Evolutionary conservation across 2,329 filamentous ascomycete genomes (phyloP).

Genomic region (Rhinocladiella similis): DNA sequence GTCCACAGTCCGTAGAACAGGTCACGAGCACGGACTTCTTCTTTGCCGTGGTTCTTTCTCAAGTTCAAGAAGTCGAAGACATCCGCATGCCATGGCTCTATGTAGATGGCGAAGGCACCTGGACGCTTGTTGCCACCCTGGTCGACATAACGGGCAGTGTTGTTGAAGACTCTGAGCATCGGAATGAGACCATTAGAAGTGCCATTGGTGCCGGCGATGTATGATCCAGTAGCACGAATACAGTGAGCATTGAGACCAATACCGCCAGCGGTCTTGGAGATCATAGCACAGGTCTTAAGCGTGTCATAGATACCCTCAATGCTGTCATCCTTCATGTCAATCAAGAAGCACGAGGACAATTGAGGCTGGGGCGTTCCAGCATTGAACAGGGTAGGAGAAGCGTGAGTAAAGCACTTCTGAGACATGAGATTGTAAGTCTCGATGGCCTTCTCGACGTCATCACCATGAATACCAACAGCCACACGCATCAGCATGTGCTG

Average conservation of each 20-base stretch:
- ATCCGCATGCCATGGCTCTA: conserved; percentile 98
- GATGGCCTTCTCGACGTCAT: conserved; percentile 88
- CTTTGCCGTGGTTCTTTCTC: conserved; percentile 98
- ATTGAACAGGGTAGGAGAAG: conserved; percentile 96
- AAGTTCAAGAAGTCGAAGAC: conserved; percentile 97
- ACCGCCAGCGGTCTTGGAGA: conserved; percentile 98
- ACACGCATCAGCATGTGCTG: conserved; percentile 99
- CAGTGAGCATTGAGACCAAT: conserved; percentile 96
- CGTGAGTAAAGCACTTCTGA: conserved; percentile 96
- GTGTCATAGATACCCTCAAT: conserved; percentile 99
- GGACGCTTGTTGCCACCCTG: conserved; percentile 99
- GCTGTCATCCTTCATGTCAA: conserved; percentile 99
- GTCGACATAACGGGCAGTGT: conserved; percentile 97
- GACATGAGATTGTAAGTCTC: conserved; percentile 99
- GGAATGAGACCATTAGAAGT: conserved; percentile 96
- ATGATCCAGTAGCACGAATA: conserved; percentile 95
- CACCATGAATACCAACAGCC: conserved; percentile 92
- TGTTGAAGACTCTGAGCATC: conserved; percentile 99
- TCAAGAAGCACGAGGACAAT: conserved; percentile 96
- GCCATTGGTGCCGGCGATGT: conserved; percentile 97
- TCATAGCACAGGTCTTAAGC: conserved; percentile 98
- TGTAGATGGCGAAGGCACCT: conserved; percentile 96
- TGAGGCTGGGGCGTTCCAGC: conserved; percentile 93
- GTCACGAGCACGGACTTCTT: conserved; percentile 94
- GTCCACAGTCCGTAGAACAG: conserved; percentile 98